Conservation (phyloP, 352 stramenopile species). For the Pythium vanterpoolii region DNA sequence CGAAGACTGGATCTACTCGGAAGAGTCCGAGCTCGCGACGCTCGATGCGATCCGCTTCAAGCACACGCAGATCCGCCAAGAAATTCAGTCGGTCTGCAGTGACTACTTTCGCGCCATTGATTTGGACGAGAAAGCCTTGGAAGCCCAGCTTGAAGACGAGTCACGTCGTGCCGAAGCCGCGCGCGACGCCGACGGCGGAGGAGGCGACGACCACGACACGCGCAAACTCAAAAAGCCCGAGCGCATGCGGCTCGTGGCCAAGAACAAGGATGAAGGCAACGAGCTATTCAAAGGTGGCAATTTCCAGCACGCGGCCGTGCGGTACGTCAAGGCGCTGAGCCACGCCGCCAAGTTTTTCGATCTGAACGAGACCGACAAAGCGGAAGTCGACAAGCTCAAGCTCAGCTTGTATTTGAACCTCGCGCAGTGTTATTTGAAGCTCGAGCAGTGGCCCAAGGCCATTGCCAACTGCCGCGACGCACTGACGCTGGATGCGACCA, state of each 20-base stretch:
- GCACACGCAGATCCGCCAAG: conserved; percentile 48
- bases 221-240: conserved; percentile 92
- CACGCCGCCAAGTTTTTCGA: conserved; percentile 94
- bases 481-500: conserved; percentile 65
- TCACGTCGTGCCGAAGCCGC: conserved; percentile 68
- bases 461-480: conserved; percentile 86
- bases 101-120: conserved; percentile 71
- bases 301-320: conserved; percentile 78
- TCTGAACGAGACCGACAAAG: conserved; percentile 68
- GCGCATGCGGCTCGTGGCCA: conserved; percentile 91
- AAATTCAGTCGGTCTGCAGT: conserved; percentile 49
- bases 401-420: conserved; percentile 92
- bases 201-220: conserved; percentile 90
- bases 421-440: conserved; percentile 92
- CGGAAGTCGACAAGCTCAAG: conserved; percentile 88
- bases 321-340: conserved; percentile 90
- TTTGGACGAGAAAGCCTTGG: conserved; percentile 55
- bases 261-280: conserved; percentile 96
- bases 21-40: conserved; percentile 76
- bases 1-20: conserved; percentile 91
- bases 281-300: conserved; percentile 93
- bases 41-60: conserved; percentile 51
- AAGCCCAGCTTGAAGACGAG: conserved; percentile 78
- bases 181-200: conserved; percentile 53
- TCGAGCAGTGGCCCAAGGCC: conserved; percentile 86